phyloP scores from a whole-genome alignment of 1,284 basidiomycete species.

The Peniophora sp. region DNA sequence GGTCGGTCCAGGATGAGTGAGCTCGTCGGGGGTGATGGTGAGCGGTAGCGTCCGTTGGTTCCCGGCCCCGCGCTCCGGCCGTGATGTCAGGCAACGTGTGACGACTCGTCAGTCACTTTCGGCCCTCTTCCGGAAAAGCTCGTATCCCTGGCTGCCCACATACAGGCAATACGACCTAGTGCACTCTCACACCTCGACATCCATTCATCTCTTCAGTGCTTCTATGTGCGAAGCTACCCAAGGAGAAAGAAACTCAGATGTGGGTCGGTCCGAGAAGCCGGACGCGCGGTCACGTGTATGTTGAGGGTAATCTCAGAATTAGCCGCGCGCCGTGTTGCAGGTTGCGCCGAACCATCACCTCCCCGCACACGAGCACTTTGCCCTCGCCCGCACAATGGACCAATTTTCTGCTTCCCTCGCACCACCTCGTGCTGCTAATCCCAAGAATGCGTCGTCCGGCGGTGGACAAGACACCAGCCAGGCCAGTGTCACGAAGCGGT shows the following conservation, averaged over 20 bases:
- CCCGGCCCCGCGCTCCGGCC: too few species aligned
- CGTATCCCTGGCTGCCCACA: too few species aligned
- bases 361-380: background rate
- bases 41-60: background rate
- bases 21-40: background rate
- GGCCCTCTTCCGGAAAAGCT: too few species aligned
- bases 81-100: too few species aligned
- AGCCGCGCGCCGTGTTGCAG: background rate
- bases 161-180: too few species aligned
- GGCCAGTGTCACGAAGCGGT: conserved; percentile 80
- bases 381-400: conserved; percentile 46
- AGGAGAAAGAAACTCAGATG: background rate
- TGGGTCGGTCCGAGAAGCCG: background rate
- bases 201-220: too few species aligned
- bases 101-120: too few species aligned
- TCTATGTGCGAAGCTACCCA: too few species aligned
- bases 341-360: background rate
- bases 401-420: conserved; percentile 62
- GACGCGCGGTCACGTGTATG: background rate
- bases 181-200: too few species aligned
- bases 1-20: conserved; percentile 11
- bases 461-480: conserved; percentile 41
- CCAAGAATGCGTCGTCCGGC: conserved; percentile 46
- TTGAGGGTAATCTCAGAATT: background rate
- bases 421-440: conserved; percentile 39